Base-by-base conservation (phyloP, 306 rosid species). In the Cyclanthera cordifolia region DNA sequence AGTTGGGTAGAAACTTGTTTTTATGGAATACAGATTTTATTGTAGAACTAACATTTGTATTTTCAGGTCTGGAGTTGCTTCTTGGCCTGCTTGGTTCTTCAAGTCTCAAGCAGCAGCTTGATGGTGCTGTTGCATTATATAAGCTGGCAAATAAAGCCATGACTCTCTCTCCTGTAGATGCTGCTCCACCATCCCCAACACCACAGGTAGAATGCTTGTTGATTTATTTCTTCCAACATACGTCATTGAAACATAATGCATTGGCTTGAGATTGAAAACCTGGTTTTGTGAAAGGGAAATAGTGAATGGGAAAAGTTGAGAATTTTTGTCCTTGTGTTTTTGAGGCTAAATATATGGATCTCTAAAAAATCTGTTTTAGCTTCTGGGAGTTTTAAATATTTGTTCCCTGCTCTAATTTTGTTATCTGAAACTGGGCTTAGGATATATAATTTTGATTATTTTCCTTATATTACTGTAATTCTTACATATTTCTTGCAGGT, bases 151-250 rank as follows among this genome's bases (percentile, higher is more conserved):
- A 85, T 79, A 93, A 93, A 83, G 91, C 95, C 58, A 73, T 30
- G 47, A 70, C 85, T 54, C 84, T 90, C 71, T 90, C 96, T 82
- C 90, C 94, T 47, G 82, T 87, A 15, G 99, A 90, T 78, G 97
- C 96, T 57, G 90, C 97, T 46, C 99, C 99, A 54, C 99, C 87
- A 39, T 90, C 99, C 53, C 96, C 99, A 58, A 93, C 99, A 37
- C 99, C 90, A 39, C 96, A 93, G 99, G 99, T 82, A 64, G 74
- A 69, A 72, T 45, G 53, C 47, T 74, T 0, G 27, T 30, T 63
- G 25, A 45, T 72, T 25, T 20, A 17, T 37, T 37, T 24, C 25
- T 51, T 69, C 60, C 27, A 34, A 53, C 59, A 12, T 49, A 12
- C 5, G 11, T 12, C 11, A 0, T 46, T 24, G 39, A 46, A 14